Base-by-base conservation (phyloP, 305 asterid genomes). In the Solanum aculeatissimum region DNA sequence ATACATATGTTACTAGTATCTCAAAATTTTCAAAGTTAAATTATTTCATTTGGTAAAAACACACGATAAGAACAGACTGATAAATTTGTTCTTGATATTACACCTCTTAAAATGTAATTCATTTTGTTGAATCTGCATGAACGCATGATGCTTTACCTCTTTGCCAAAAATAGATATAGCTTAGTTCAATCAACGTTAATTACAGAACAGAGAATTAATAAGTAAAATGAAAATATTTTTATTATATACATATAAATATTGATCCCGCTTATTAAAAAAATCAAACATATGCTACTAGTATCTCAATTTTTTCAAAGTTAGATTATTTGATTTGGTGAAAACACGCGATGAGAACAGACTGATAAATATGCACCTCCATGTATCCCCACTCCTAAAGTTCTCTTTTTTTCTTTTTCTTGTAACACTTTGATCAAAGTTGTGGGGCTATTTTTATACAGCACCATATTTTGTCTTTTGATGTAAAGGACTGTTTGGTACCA, bases 331-430 rank as follows among this genome's bases (percentile, higher is more conserved):
- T 32, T 66, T 32, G 3, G 3, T 9, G 0, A 2, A 66, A 32
- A 66, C 13, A 66, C 25, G 0, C 2, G 4, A 7, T 32, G 14
- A 9, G 0, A 19, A 35, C 40, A 35, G 2, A 16, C 1, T 0
- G 8, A 66, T 16, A 16, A 4, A 29, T 32, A 66, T 29, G 19
- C 23, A 72, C 42, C 69, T 82, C 84, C 63, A 85, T 86, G 38
- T 69, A 65, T 15, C 81, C 81, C 53, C 88, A 75, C 81, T 85
- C 81, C 27, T 82, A 47, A 81, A 63, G 79, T 84, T 74, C 81
- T 5, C 40, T 35, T 35, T 35, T 35, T 35, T 5, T 35, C 83
- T 83, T 69, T 45, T 79, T 42, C 78, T 75, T 55, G 57, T 57
- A 71, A 63, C 18, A 62, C 32, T 19, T 57, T 81, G 84, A 38